These are phyloP conservation scores for Cyberlindnera americana DNA, from an alignment of 805 yeast species.

Conservation along the genomic window DNA sequence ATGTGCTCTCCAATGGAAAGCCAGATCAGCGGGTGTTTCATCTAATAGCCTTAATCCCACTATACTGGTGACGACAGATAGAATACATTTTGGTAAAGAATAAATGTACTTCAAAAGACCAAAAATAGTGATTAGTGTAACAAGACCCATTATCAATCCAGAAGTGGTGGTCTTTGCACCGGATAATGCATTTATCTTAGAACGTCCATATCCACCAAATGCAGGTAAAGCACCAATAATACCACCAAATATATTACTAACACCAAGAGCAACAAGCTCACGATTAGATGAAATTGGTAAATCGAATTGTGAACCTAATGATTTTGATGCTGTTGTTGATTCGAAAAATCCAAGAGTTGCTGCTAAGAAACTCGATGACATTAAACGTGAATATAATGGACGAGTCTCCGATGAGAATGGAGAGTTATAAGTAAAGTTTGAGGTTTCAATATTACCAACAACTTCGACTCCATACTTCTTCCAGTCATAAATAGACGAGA, in stretches of 20 bases:
- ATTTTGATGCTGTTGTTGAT: conserved; percentile 87
- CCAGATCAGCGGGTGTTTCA: conserved; percentile 78
- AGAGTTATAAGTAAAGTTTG: conserved; percentile 45
- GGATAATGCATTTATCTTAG: conserved; percentile 80
- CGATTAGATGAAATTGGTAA: conserved; percentile 78
- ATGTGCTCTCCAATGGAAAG: conserved; percentile 64
- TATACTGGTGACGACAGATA: conserved; percentile 74
- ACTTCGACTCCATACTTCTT: conserved; percentile 56
- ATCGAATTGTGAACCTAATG: conserved; percentile 72
- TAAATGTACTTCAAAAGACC: conserved; percentile 61
- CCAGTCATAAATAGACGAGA: conserved; percentile 51
- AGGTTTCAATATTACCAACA: conserved; percentile 62
- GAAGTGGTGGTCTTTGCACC: conserved; percentile 86
- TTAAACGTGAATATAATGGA: conserved; percentile 48
- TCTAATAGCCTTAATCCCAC: conserved; percentile 76
- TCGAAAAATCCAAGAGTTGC: conserved; percentile 91
- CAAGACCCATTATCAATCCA: conserved; percentile 78
- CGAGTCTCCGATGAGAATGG: conserved; percentile 53
- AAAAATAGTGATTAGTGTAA: conserved; percentile 62
- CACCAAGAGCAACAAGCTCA: conserved; percentile 87
- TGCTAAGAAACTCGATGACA: conserved; percentile 69
- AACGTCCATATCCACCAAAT: conserved; percentile 95
- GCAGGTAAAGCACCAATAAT: conserved; percentile 68
- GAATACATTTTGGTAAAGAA: conserved; percentile 72
- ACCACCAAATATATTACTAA: conserved; percentile 59